Evolutionary conservation across 1,284 basidiomycete genomes (phyloP).

Genomic region (Fomitiporia mediterranea): DNA sequence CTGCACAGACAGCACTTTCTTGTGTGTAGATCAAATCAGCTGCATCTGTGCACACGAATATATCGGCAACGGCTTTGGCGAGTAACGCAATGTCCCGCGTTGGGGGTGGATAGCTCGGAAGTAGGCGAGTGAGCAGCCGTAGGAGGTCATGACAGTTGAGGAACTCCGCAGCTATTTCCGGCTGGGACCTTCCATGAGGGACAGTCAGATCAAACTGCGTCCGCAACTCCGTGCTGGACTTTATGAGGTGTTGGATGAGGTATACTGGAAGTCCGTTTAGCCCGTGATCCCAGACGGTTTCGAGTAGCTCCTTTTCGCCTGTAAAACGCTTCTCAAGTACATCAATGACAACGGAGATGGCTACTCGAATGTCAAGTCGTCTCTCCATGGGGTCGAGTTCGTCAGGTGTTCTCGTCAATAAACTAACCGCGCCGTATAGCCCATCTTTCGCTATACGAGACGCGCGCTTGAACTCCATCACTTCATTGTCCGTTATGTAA

Average conservation of each 20-base stretch:
- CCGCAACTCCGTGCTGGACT: constrained; percentile 49
- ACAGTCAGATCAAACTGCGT: constrained; percentile 42
- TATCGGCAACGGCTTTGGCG: constrained; percentile 41
- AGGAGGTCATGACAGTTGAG: constrained; percentile 49
- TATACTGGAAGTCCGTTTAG: constrained; percentile 36
- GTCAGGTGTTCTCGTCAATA: constrained; percentile 46
- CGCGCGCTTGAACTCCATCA: constrained; percentile 50
- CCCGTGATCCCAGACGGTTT: constrained; percentile 55
- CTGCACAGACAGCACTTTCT: constrained; percentile 35
- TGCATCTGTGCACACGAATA: constrained; percentile 52
- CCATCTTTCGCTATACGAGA: constrained; percentile 64
- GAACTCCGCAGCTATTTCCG: constrained; percentile 50
- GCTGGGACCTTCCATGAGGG: constrained; percentile 30
- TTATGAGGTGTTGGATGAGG: constrained; percentile 49
- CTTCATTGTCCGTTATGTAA: constrained; percentile 55
- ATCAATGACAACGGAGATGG: constrained; percentile 49
- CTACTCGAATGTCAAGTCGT: constrained; percentile 55
- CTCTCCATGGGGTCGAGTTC: constrained; percentile 47
- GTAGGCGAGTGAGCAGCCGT: constrained; percentile 43
- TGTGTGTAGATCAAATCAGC: constrained; percentile 41
- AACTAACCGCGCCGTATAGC: constrained; percentile 54
- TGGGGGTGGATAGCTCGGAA: constrained; percentile 43
- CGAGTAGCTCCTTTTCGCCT: constrained; percentile 50
- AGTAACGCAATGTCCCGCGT: constrained; percentile 44
- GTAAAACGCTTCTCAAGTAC: constrained; percentile 44